phyloP scores from a whole-genome alignment of 176 grass and related monocot species.

The Ampelocalamus luodianensis region DNA sequence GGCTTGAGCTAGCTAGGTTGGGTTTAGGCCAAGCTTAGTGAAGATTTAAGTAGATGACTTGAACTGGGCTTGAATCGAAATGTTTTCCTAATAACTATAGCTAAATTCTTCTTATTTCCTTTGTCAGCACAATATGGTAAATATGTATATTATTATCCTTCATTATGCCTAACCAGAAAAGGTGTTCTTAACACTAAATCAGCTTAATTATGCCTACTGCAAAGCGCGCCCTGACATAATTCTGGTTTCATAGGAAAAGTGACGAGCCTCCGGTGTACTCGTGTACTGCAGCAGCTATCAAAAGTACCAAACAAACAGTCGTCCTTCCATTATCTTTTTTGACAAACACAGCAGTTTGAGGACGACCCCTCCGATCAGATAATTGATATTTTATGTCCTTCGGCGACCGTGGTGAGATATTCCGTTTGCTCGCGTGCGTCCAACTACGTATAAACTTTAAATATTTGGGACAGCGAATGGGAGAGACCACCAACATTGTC shows the following conservation, averaged over 20 bases:
- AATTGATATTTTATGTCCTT: background rate
- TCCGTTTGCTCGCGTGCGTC: constrained; percentile 15
- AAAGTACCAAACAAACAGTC: background rate
- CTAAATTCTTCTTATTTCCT: too few species aligned
- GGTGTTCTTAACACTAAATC: too few species aligned
- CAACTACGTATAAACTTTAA: constrained; percentile 25
- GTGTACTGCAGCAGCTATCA: background rate
- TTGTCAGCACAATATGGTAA: too few species aligned
- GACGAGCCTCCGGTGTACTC: background rate
- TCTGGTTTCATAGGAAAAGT: background rate
- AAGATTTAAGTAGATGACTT: too few species aligned
- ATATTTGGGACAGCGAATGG: constrained; percentile 8
- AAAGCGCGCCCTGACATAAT: background rate
- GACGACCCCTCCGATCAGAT: background rate
- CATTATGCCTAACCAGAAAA: too few species aligned
- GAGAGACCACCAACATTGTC: constrained; percentile 20
- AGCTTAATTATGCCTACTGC: too few species aligned
- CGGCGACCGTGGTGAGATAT: constrained; percentile 6
- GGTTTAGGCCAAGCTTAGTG: too few species aligned
- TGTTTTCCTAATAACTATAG: too few species aligned
- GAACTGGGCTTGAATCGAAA: too few species aligned
- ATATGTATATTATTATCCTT: too few species aligned
- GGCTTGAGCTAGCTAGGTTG: too few species aligned
- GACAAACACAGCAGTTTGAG: background rate
- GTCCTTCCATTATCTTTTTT: background rate